Base-by-base conservation (phyloP, 164 flowering plant species). In the Brasenia schreberi region DNA sequence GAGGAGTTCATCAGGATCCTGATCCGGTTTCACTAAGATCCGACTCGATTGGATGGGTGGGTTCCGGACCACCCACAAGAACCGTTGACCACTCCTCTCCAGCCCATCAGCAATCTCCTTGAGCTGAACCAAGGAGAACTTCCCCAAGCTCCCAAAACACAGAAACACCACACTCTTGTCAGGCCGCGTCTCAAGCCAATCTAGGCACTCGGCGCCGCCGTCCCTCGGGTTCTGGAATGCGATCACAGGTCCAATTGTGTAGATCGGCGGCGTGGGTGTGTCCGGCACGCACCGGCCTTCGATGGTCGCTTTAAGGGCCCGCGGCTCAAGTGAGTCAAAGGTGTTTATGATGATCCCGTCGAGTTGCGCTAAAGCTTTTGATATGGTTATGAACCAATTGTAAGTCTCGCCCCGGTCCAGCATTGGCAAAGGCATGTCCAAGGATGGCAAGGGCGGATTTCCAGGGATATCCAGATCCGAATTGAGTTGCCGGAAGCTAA, bases 171-270 rank as follows among this genome's bases (percentile, higher is more conserved):
- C 85, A 19, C 83, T 77, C 7, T 67, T 14, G 7, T 67, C 68
- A 2, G 85, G 82, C 18, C 80, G 82, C 43, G 62, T 19, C 65
- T 80, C 79, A 0, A 81, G 79, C 85, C 87, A 83, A 3, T 18
- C 9, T 49, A 81, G 17, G 14, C 81, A 80, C 49, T 75, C 76
- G 7, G 65, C 44, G 5, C n/a, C 63, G 5, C 52, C 64, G 17
- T 43, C 61, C 9, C 7, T 42, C 52, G 39, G 53, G 4, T 62
- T 66, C 7, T 59, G 66, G 4, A 59, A 23, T 0, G 72, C 70
- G 17, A 75, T 68, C 67, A 77, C 42, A 2, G 80, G 82, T 14
- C 82, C 80, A 4, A 77, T 62, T n/a, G 63, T 23, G 53, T 68
- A 65, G 1, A 71, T 1, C 0, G 70, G 74, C 5, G 79, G 74